phyloP scores from a whole-genome alignment of 140 eudicot species.

The Anethum foeniculum region DNA sequence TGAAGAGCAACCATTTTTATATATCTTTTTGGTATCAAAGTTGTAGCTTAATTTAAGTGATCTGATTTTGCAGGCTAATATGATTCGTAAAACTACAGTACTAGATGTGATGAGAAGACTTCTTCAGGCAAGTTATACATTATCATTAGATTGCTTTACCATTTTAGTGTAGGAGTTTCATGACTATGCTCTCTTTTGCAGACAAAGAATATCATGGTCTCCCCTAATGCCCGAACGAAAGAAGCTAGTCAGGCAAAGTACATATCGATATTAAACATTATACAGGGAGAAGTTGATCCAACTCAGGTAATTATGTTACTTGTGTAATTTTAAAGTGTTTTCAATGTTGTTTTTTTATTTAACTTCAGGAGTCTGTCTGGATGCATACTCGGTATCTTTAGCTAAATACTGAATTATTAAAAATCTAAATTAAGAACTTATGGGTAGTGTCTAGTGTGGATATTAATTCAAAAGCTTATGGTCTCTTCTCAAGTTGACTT shows the following conservation, averaged over 20 bases:
- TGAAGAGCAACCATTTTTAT: neutral
- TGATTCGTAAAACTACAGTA: constrained; percentile 96
- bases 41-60: constrained; percentile 3
- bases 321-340: neutral
- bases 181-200: constrained; percentile 35
- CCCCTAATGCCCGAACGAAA: constrained; percentile 85
- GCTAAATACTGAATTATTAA: too few species aligned
- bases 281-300: constrained; percentile 99
- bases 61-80: constrained; percentile 65
- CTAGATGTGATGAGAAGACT: constrained; percentile 99
- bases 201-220: constrained; percentile 97
- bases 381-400: neutral
- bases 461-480: too few species aligned
- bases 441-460: neutral
- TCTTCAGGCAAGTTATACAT: constrained; percentile 64
- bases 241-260: constrained; percentile 97
- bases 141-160: neutral
- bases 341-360: neutral
- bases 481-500: neutral
- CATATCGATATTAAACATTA: constrained; percentile 85
- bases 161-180: neutral
- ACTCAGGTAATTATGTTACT: constrained; percentile 56
- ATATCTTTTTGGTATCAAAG: neutral
- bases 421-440: neutral
- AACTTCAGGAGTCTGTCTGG: neutral